Evolutionary conservation across 176 grass and related monocot genomes (phyloP).

Genomic region (Ananas comosus): DNA sequence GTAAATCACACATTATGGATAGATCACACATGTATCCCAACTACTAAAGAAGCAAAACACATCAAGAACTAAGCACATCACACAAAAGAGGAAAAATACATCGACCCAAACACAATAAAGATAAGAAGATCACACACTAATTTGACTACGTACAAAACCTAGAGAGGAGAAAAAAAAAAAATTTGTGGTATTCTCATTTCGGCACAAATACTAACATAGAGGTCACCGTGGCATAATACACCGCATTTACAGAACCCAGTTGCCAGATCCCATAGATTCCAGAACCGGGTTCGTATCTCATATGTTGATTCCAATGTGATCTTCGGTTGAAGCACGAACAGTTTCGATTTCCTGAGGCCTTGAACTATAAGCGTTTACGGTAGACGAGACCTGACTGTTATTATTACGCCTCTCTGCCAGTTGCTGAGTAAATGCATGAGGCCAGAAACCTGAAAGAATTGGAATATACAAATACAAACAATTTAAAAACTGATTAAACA

Average conservation of each 20-base stretch:
- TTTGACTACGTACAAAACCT: background rate
- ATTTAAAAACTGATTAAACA: background rate
- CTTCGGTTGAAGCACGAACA: background rate
- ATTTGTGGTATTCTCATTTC: background rate
- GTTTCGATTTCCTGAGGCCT: background rate
- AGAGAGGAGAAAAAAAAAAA: background rate
- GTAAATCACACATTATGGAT: too few relatives aligned
- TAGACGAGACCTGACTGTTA: background rate
- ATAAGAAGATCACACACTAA: too few relatives aligned
- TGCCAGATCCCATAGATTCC: conserved; percentile 32
- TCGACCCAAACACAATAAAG: too few relatives aligned
- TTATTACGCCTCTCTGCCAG: conserved; percentile 14
- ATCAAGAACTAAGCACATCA: too few relatives aligned
- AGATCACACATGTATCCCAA: too few relatives aligned
- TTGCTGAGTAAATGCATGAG: conserved; percentile 33
- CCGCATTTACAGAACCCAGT: background rate
- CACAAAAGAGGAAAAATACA: too few relatives aligned
- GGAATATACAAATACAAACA: conserved; percentile 11
- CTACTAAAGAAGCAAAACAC: too few relatives aligned
- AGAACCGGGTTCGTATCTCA: conserved; percentile 12
- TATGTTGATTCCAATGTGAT: conserved; percentile 8
- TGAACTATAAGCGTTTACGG: conserved; percentile 9
- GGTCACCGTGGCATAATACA: background rate
- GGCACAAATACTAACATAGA: background rate
- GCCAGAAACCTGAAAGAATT: conserved; percentile 42